Evolutionary conservation across 2,329 filamentous ascomycete genomes (phyloP).

Genomic region (Fusarium floridanum): DNA sequence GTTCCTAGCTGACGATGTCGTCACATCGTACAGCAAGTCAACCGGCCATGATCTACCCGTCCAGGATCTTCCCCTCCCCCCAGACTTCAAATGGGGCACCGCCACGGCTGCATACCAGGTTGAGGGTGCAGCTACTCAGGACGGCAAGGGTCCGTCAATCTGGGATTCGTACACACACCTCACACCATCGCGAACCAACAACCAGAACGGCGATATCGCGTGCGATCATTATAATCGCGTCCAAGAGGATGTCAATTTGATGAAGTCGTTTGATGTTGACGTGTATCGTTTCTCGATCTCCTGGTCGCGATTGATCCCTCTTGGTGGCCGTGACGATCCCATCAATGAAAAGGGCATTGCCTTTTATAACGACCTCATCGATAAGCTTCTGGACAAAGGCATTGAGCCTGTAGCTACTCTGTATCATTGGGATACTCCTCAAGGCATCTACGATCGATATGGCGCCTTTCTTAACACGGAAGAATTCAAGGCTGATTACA

Average conservation of each 20-base stretch:
- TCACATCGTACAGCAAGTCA: neutral
- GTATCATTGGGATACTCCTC: conserved; percentile 1
- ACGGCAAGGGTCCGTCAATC: conserved; percentile 54
- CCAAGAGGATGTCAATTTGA: conserved; percentile 66
- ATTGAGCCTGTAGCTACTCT: neutral
- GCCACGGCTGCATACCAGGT: conserved; percentile 55
- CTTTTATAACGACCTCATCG: neutral
- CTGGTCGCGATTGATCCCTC: conserved; percentile 73
- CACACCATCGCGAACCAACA: conserved; percentile 32
- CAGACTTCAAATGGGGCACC: conserved; percentile 53
- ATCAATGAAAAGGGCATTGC: neutral
- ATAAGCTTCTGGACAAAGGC: neutral
- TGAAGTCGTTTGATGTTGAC: conserved; percentile 67
- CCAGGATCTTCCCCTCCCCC: conserved; percentile 41
- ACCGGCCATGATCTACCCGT: conserved; percentile 1
- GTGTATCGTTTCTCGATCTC: conserved; percentile 73
- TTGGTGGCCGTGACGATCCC: conserved; percentile 44
- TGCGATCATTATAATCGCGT: conserved; percentile 54
- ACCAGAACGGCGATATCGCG: conserved; percentile 58
- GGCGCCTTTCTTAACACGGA: neutral
- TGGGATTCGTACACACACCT: conserved; percentile 38
- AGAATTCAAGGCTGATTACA: neutral
- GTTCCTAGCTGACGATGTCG: conserved; percentile 10
- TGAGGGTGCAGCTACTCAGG: conserved; percentile 51
- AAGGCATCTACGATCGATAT: neutral